phyloP scores from a whole-genome alignment of 2,329 filamentous ascomycete genomes.

The Exophiala xenobiotica region DNA sequence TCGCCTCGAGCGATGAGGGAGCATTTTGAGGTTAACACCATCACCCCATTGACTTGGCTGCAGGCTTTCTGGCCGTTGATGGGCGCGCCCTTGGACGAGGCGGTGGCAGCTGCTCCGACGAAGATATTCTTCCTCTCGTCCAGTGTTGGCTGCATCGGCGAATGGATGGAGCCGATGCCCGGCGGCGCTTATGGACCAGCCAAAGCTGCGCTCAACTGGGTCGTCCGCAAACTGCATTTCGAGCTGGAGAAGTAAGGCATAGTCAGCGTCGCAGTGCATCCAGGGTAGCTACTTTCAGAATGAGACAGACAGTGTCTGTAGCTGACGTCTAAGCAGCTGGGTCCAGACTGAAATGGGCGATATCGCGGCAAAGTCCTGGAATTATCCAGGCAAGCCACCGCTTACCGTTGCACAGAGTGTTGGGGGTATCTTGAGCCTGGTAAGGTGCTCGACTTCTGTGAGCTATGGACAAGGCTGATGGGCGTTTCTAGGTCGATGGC shows the following conservation, averaged over 20 bases:
- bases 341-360: constrained; percentile 36
- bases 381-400: constrained; percentile 29
- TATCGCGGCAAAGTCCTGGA: constrained; percentile 37
- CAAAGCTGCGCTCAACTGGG: constrained; percentile 31
- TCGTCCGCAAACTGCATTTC: constrained; percentile 27
- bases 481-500: constrained; percentile 34
- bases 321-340: constrained; percentile 28
- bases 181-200: constrained; percentile 31
- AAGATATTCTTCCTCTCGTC: constrained; percentile 29
- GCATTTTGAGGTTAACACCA: constrained; percentile 33
- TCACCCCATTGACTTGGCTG: constrained; percentile 36
- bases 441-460: not conserved
- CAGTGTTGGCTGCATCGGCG: constrained; percentile 29
- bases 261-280: constrained; percentile 35
- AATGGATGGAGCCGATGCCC: constrained; percentile 25
- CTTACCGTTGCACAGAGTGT: constrained; percentile 38
- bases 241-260: constrained; percentile 31
- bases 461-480: not conserved
- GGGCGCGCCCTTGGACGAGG: constrained; percentile 7
- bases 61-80: constrained; percentile 31
- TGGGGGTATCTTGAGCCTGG: constrained; percentile 35
- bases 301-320: not conserved
- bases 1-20: constrained; percentile 25
- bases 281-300: too few species aligned
- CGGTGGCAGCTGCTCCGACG: not conserved